A percentile compares a stretch with the other conserved stretches of the same genome.
These are phyloP conservation scores for Aspergillus mulundensis DNA, from an alignment of 495 filamentous ascomycete species.

Conservation along the genomic window DNA sequence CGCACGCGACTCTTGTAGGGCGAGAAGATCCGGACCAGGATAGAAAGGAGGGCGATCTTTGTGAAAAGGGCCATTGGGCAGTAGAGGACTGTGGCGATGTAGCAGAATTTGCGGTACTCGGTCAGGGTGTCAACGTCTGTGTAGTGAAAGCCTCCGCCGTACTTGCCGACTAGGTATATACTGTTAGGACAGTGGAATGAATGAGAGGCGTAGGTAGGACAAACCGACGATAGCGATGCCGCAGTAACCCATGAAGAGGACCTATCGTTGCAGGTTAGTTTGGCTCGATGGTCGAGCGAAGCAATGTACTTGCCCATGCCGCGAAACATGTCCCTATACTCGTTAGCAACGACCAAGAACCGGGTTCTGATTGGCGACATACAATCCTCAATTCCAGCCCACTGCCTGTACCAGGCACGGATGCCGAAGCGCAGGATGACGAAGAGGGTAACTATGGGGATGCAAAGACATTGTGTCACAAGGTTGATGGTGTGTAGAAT, in stretches of 20 bases:
- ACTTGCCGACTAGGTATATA: constrained; percentile 24
- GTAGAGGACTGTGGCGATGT: constrained; percentile 43
- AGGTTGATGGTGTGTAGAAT: constrained; percentile 36
- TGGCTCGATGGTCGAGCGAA: not conserved
- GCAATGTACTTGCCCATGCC: constrained; percentile 31
- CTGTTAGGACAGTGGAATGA: constrained; percentile 2
- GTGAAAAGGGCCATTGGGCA: constrained; percentile 45
- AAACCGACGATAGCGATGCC: constrained; percentile 32
- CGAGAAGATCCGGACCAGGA: constrained; percentile 45
- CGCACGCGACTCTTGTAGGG: constrained; percentile 36
- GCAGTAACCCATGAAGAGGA: constrained; percentile 39
- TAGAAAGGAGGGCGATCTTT: constrained; percentile 46
- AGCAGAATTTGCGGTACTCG: constrained; percentile 38
- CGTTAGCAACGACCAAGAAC: constrained; percentile 9
- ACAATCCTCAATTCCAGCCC: constrained; percentile 41
- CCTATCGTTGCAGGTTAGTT: constrained; percentile 9
- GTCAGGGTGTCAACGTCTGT: constrained; percentile 16
- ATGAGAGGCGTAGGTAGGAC: constrained; percentile 1
- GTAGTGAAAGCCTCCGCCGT: constrained; percentile 38
- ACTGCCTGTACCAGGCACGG: constrained; percentile 34
- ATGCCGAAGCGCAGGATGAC: constrained; percentile 35
- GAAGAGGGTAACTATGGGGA: constrained; percentile 37
- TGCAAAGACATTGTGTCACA: constrained; percentile 43
- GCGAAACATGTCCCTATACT: constrained; percentile 27
- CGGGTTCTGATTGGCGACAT: constrained; percentile 7